phyloP scores from a whole-genome alignment of 495 filamentous ascomycete species.

The Penicillium samsonianum region DNA sequence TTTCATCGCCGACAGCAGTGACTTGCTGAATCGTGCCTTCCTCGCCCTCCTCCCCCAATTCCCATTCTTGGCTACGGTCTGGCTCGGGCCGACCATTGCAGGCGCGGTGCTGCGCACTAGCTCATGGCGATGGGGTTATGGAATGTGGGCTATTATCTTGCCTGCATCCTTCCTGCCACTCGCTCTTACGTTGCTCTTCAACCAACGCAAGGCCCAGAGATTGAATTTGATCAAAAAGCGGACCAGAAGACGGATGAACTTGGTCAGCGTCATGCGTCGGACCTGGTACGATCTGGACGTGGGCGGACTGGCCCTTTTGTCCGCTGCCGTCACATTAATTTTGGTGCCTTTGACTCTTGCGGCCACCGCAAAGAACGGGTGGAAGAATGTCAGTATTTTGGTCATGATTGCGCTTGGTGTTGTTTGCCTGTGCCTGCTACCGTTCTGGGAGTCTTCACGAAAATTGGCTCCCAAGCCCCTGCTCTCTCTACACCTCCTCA shows the following conservation, averaged over 20 bases:
- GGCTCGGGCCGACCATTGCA: constrained; percentile 62
- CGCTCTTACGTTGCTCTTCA: constrained; percentile 53
- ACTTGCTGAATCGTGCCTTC: constrained; percentile 65
- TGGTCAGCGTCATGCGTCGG: constrained; percentile 39
- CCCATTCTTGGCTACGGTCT: constrained; percentile 64
- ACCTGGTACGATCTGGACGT: constrained; percentile 59
- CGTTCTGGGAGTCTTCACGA: constrained; percentile 60
- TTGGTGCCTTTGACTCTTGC: constrained; percentile 62
- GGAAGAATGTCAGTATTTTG: constrained; percentile 58
- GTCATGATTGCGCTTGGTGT: constrained; percentile 62
- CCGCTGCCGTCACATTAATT: constrained; percentile 58
- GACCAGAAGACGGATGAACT: constrained; percentile 23
- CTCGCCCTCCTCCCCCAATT: constrained; percentile 59
- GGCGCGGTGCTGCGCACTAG: constrained; percentile 43
- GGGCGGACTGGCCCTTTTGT: constrained; percentile 57
- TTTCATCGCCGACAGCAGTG: constrained; percentile 72
- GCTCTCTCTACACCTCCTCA: constrained; percentile 60
- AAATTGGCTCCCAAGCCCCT: constrained; percentile 57
- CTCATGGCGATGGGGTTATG: constrained; percentile 62
- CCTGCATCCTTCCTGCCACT: constrained; percentile 60
- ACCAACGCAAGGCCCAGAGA: constrained; percentile 57
- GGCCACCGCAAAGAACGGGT: constrained; percentile 48
- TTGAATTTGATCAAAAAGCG: constrained; percentile 51
- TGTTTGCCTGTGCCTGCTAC: constrained; percentile 56
- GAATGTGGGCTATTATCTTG: constrained; percentile 58